Evolutionary conservation across 805 yeast species (phyloP), one percentile per base, ranked within the genome.

Genomic region (Hanseniaspora jakobsenii): DNA sequence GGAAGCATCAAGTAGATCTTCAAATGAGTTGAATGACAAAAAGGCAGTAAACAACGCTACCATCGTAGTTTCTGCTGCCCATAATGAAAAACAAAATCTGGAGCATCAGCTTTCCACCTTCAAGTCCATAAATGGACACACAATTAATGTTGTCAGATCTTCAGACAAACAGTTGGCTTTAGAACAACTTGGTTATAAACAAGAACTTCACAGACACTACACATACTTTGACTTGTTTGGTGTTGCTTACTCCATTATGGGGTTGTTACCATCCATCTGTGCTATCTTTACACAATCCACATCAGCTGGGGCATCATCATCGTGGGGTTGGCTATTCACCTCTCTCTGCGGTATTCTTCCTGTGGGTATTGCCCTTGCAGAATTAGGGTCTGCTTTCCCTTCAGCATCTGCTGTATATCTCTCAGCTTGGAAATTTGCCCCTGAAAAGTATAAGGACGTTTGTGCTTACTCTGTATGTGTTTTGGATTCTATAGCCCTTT

Each of bases 361-460:
- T 8, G 69, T 76, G n/a, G 85, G 84, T 14, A 50, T 71, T 6
- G 66, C 79, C 14, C 72, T 81, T 76, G 67, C 81, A 5, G 80
- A 78, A 53, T 59, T 78, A 49, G 82, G 80, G 1, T 70, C 78
- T 29, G 72, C 85, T 1, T 71, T 77, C 51, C 87, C 89, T 22
- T 79, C 87, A 1, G 72, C 81, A 17, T 87, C 87, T 44, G 87
- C 87, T 7, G 62, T 80, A 31, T 81, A 77, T 55, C 75, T 72
- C 59, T 76, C 81, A 77, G 73, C 82, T 1, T 75, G 67, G 58
- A 69, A 75, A 55, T 78, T 75, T 55, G 75, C 85, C 21, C 86
- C 84, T 2, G 70, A 65, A 38, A 51, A 53, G 3, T 52, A 66
- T 26, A 67, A 72, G 53, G 69, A 71, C 16, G 75, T 77, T 0